Base-by-base conservation (phyloP, 352 stramenopile species). In the Salisapilia sapeloensis region DNA sequence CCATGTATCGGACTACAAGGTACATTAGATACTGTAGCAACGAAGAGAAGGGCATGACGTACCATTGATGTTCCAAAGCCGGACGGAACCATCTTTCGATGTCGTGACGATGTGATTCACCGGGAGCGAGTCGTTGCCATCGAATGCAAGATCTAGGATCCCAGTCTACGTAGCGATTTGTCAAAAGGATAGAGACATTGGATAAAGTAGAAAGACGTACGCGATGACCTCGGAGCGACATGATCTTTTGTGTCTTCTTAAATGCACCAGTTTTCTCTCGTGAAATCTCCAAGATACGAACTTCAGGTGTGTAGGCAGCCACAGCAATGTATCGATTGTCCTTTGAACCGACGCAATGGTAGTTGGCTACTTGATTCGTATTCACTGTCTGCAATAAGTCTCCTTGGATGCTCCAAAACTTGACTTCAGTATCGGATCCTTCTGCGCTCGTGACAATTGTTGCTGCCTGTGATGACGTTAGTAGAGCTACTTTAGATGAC, bases 21-120 rank as follows among this genome's bases (percentile, higher is more conserved):
- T 11, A 27, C 19, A 18, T 29, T 24, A 39, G 33, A 12, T 16
- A 25, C 5, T 13, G 11, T 21, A 22, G 12, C 8, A 38, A 15
- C 16, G 30, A 31, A 14, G 27, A 22, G 18, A 12, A 7, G 3
- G 3, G 5, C 17, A n/a, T 16, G 50, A 26, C 37, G 28, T 35
- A 83, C 70, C 70, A 27, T 86, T 83, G 41, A 86, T 86, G 48
- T 83, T 58, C 71, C 71, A 86, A 0, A 82, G 33, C 10, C 71
- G 71, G 27, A 86, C 48, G 0, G 71, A 79, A 4, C 61, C 65
- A 25, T 86, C 71, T 39, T 83, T 86, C 39, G 57, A 86, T 24
- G 74, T 65, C 14, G 71, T 86, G 19, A 82, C 53, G 15, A 86
- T 59, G 15, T 63, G 61, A 32, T 80, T 71, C 15, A 83, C 66